phyloP scores from a whole-genome alignment of 306 rosid genomes.

The Rosa rugosa region DNA sequence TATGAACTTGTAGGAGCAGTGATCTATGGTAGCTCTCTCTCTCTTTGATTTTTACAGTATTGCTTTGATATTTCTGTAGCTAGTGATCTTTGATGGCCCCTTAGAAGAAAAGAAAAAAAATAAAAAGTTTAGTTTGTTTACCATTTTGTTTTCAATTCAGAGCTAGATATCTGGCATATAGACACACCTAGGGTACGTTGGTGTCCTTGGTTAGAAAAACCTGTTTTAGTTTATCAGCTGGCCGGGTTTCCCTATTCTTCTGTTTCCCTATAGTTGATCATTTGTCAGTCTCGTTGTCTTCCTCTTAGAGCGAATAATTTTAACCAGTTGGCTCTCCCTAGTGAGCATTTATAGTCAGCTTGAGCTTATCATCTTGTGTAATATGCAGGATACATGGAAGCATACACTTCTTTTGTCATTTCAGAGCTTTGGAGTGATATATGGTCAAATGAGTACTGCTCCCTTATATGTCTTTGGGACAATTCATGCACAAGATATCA shows the following conservation, averaged over 20 bases:
- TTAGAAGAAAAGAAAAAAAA: not conserved
- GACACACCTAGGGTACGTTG: no score
- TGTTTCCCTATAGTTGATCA: not conserved
- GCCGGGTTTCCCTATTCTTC: not conserved
- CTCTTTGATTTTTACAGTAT: not conserved
- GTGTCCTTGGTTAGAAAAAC: not conserved
- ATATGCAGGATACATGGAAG: conserved; percentile 62
- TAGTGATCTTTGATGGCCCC: not conserved
- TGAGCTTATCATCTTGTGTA: not conserved
- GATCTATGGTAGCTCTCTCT: not conserved
- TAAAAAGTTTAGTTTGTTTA: not conserved
- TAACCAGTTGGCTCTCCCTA: not conserved
- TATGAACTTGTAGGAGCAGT: conserved; percentile 1
- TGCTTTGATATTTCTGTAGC: not conserved
- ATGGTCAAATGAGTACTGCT: conserved; percentile 78
- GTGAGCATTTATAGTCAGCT: not conserved
- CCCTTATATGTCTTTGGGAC: conserved; percentile 76
- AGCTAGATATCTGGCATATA: not conserved
- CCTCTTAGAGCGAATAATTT: not conserved
- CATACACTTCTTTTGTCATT: conserved; percentile 60
- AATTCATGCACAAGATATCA: conserved; percentile 33
- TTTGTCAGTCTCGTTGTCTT: not conserved
- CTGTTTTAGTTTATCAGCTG: not conserved
- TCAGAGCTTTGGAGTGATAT: conserved; percentile 79
- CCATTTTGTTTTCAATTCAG: not conserved